phyloP scores from a whole-genome alignment of 2,329 filamentous ascomycete species.

The Lachnum nothofagi region DNA sequence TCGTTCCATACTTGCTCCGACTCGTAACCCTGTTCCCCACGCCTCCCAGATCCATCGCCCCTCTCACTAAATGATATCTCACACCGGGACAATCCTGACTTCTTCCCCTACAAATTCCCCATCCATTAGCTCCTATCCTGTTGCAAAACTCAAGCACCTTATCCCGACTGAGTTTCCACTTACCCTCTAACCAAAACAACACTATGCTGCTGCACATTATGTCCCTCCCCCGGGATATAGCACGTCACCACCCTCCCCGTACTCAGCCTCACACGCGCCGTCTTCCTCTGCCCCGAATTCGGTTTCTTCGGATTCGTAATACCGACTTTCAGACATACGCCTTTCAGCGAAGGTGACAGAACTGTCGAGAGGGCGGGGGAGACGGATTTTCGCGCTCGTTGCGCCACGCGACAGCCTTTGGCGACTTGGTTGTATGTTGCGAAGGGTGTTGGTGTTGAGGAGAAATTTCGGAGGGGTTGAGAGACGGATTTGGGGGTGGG shows the following conservation, averaged over 20 bases:
- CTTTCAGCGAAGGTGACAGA: conserved; percentile 78
- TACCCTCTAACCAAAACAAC: conserved; percentile 86
- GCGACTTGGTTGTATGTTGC: conserved; percentile 32
- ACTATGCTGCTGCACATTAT: conserved; percentile 98
- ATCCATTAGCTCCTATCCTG: not conserved
- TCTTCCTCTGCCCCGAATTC: conserved; percentile 95
- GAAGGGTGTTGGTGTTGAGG: conserved; percentile 26
- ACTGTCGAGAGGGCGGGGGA: conserved; percentile 74
- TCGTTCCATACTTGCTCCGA: conserved; percentile 95
- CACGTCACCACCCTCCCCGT: conserved; percentile 82
- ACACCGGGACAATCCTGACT: conserved; percentile 98
- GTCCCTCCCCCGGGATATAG: conserved; percentile 95
- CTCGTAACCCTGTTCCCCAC: conserved; percentile 78
- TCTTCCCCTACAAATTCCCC: conserved; percentile 49
- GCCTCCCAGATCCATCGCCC: conserved; percentile 88
- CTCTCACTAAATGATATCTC: conserved; percentile 87
- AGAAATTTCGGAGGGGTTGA: conserved; percentile 24
- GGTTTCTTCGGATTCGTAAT: conserved; percentile 97
- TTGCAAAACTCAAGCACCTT: too few species aligned
- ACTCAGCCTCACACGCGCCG: conserved; percentile 82
- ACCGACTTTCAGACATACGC: conserved; percentile 90
- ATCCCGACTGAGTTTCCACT: not conserved
- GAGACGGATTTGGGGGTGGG: conserved; percentile 1
- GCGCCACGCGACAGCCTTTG: conserved; percentile 67
- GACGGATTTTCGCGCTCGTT: conserved; percentile 76